These are phyloP conservation scores for Carex cristatella DNA, from an alignment of 176 grass and related monocot species.

Conservation along the genomic window DNA sequence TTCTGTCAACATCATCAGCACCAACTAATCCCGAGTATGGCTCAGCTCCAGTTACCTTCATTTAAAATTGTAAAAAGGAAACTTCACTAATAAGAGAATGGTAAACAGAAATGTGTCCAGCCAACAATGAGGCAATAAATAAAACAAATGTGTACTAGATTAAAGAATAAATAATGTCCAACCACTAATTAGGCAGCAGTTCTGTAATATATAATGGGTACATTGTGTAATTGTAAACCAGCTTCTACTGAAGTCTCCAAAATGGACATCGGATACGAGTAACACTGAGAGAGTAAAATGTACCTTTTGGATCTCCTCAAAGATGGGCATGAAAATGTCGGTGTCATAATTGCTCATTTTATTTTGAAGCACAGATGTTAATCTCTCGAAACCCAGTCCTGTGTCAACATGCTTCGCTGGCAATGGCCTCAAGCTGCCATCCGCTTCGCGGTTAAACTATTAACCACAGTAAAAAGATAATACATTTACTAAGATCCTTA, in stretches of 20 bases:
- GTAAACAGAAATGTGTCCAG: not conserved
- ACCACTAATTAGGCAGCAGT: not conserved
- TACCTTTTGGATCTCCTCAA: slow-evolving; percentile 86
- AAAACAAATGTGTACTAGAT: not conserved
- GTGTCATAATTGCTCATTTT: slow-evolving; percentile 99
- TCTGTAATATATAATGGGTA: not conserved
- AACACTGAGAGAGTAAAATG: not conserved
- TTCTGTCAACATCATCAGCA: slow-evolving; percentile 67
- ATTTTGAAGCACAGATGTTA: slow-evolving; percentile 88
- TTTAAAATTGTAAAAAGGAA: slow-evolving; percentile 1
- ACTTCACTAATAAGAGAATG: not conserved
- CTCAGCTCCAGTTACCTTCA: slow-evolving; percentile 48
- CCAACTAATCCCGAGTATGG: slow-evolving; percentile 69
- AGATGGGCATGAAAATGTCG: slow-evolving; percentile 77
- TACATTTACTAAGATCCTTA: not conserved
- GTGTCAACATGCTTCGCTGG: slow-evolving; percentile 97
- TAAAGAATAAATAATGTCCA: not conserved
- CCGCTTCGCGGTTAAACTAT: slow-evolving; percentile 84
- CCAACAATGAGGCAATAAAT: slow-evolving; percentile 11
- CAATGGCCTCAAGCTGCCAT: slow-evolving; percentile 65
- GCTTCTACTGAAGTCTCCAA: not conserved
- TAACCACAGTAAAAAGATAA: slow-evolving; percentile 16
- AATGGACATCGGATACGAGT: not conserved
- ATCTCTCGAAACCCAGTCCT: slow-evolving; percentile 81
- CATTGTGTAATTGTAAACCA: not conserved